These are phyloP conservation scores for Chlamydomonas sphaeroides DNA, from an alignment of 139 green algal genomes.

Conservation along the genomic window DNA sequence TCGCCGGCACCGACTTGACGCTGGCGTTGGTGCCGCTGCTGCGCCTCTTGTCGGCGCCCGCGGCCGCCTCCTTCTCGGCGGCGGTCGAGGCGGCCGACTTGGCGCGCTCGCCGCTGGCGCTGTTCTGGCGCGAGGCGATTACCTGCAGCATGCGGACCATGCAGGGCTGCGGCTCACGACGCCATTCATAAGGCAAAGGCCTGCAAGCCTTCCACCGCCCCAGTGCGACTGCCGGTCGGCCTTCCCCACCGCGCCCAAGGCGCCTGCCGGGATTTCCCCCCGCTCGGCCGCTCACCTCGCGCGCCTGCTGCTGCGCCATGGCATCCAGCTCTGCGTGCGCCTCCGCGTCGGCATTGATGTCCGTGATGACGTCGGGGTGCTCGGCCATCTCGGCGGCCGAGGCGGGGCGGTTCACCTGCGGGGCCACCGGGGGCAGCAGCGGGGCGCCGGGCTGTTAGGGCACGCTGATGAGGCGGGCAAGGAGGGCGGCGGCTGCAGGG, in stretches of 20 bases:
- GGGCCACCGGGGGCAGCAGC: no score
- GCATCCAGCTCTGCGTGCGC: constrained; percentile 33
- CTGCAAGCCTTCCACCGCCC: no score
- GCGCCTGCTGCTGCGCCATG: constrained; percentile 40
- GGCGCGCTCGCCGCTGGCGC: background rate
- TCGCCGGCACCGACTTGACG: background rate
- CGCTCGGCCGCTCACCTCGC: constrained; percentile 36
- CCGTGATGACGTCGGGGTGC: constrained; percentile 34
- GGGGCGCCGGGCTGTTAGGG: no score
- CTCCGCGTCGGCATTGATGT: constrained; percentile 22
- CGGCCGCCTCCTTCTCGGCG: background rate
- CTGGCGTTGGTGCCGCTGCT: constrained; percentile 19
- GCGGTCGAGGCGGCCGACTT: background rate
- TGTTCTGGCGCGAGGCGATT: constrained; percentile 33
- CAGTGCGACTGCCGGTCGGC: no score
- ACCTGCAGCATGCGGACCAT: background rate
- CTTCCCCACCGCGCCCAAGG: no score
- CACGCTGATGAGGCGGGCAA: no score
- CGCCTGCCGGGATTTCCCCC: no score
- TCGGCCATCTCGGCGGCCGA: background rate
- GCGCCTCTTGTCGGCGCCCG: background rate
- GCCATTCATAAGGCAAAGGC: no score
- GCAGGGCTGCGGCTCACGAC: no score
- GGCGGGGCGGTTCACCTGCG: no score
- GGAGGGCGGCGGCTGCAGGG: no score